Base-by-base conservation (phyloP, 2,329 filamentous ascomycete genomes). In the Alternaria ventricosa region DNA sequence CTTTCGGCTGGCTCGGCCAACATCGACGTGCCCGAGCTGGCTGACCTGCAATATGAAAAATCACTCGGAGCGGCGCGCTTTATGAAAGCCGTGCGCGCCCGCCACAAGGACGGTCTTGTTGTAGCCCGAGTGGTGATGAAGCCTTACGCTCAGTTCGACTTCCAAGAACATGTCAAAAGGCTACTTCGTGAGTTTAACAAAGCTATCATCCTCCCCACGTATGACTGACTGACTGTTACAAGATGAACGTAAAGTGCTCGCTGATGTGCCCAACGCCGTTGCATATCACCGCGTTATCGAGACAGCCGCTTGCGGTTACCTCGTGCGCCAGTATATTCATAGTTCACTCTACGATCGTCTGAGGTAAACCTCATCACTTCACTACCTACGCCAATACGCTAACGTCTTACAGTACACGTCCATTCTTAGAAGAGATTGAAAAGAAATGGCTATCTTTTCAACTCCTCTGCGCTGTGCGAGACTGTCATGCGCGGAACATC, bases 381-480 rank as follows among this genome's bases (percentile, higher is more conserved):
- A 30, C 33, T 15, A 44, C 3, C 10, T 53, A 27, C 45, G 27
- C 5, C 13, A 43, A 15, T 15, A 27, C 22, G 20, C 76, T 82
- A 63, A 82, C 68, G 12, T 30, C 25, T 22, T 30, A 15, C 62
- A 97, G 96, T 81, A 99, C 96, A 9, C 89, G 96, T 8, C 96
- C 96, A 0, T 99, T 99, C 72, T 85, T 98, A 10, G 96, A 99
- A 80, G 93, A 97, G 69, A 96, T 99, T 69, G 96, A 99, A 81
- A 98, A 97, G 86, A 97, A 97, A 83, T 99, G 96, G 96, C 87
- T 99, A 55, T 92, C 95, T 0, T 99, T 97, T 74, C 96, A 99
- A 82, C 87, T 99, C 3, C 87, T 99, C 11, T 97, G 94, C 79
- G 94, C 93, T 3, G 84, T 99, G 62, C 90, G 94, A 60, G 96